Evolutionary conservation across 1,139 yeast species (phyloP), one percentile per base, ranked within the genome.

Genomic region (Dujonia santamariae): DNA sequence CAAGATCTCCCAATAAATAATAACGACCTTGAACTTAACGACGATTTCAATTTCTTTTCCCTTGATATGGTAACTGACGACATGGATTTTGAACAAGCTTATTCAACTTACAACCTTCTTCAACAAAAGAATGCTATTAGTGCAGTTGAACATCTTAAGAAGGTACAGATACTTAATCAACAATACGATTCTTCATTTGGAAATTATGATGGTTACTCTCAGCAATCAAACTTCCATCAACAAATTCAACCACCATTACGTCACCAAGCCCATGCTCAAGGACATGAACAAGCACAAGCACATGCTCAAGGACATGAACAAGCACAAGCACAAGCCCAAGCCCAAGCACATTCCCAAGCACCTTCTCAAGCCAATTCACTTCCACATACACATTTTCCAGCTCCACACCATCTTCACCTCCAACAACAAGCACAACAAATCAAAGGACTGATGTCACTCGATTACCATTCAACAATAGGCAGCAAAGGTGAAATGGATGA

Each of bases 71-170:
- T 59, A 23, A 51, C 62, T n/a, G 47, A 57, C 11, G 73, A 67
- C 48, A 68, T 69, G 74, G 69, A 68, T 40, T 68, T 69, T 37
- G 75, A 69, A 51, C 72, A 67, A 48, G 74, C 74, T 17, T 69
- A 65, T 44, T 46, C 54, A 24, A 63, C 66, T 66, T 69, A 67
- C 47, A 53, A 59, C 29, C 56, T 54, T 30, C 49, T 67, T 34
- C 74, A 67, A 45, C 71, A 67, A 34, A 66, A 64, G 36, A 54
- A 59, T 31, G 71, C 70, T 16, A 34, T 56, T 23, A 47, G 48
- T 20, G 63, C 63, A 19, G 54, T 68, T 26, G 72, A 67, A 39
- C 62, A 57, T 38, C 58, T 69, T 41, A 66, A 64, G 40, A 58
- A 55, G 44, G 68, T 62, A 1, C 75, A 67, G 48, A 47, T 48